These are phyloP conservation scores for Erythrophleum fordii DNA, from an alignment of 306 rosid species.

Conservation along the genomic window DNA sequence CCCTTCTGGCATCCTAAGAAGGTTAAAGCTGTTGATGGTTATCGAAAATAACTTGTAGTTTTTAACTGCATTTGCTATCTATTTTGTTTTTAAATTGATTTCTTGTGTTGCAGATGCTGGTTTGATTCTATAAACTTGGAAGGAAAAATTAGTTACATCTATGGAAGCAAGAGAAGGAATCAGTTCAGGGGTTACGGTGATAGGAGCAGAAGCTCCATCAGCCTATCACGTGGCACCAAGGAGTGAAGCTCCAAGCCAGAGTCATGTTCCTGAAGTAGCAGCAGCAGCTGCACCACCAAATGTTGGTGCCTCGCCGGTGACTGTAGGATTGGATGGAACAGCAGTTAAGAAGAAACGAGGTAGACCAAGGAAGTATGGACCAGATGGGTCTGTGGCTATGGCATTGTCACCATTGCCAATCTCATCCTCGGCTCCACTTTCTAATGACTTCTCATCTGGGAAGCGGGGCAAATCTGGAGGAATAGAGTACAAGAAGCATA, in stretches of 20 bases:
- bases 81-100: slow-evolving; percentile 6
- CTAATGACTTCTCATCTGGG: slow-evolving; percentile 51
- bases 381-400: slow-evolving; percentile 79
- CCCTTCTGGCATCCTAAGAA: slow-evolving; percentile 29
- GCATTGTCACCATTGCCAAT: slow-evolving; percentile 77
- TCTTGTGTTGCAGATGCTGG: slow-evolving; percentile 50
- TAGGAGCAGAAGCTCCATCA: slow-evolving; percentile 87
- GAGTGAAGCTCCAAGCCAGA: slow-evolving; percentile 58
- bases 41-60: slow-evolving; percentile 2
- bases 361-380: slow-evolving; percentile 86
- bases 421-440: slow-evolving; percentile 61
- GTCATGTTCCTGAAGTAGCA: slow-evolving; percentile 46
- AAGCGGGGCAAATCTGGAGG: slow-evolving; percentile 68
- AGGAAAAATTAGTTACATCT: slow-evolving; percentile 39
- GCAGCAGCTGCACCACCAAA: background rate
- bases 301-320: slow-evolving; percentile 51
- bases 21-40: slow-evolving; percentile 24
- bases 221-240: slow-evolving; percentile 86
- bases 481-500: slow-evolving; percentile 61
- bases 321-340: slow-evolving; percentile 59
- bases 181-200: slow-evolving; percentile 75
- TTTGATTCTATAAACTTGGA: slow-evolving; percentile 32
- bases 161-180: slow-evolving; percentile 86
- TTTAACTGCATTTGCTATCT: background rate
- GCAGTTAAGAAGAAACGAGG: slow-evolving; percentile 75